A percentile compares a stretch with the other conserved stretches of the same genome.
Evolutionary conservation across 2,329 filamentous ascomycete species (phyloP).

Genomic region (Myriosclerotinia duriaeana): DNA sequence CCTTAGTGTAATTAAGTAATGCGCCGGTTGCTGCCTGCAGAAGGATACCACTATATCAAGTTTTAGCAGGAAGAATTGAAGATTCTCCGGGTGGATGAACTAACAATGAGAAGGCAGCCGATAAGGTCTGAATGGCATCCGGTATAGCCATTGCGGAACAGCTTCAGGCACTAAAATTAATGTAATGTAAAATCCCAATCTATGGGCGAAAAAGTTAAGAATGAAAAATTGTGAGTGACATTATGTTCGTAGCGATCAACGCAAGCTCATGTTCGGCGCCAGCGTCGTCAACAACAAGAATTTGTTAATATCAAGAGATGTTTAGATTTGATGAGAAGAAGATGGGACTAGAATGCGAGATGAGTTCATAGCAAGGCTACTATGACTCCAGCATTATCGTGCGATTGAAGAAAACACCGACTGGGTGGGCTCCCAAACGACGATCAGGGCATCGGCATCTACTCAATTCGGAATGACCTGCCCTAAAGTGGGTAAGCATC

Average conservation of each 20-base stretch:
- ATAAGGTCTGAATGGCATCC: slow-evolving; percentile 38
- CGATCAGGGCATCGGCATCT: slow-evolving; percentile 25
- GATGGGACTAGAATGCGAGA: slow-evolving; percentile 8
- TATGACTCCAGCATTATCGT: slow-evolving; percentile 18
- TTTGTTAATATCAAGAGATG: slow-evolving; percentile 27
- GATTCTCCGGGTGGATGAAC: slow-evolving; percentile 22
- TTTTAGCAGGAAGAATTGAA: slow-evolving; percentile 27
- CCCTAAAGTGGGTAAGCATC: not conserved
- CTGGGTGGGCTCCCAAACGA: slow-evolving; percentile 23
- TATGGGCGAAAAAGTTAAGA: slow-evolving; percentile 37
- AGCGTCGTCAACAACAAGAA: slow-evolving; percentile 31
- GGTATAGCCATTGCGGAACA: slow-evolving; percentile 37
- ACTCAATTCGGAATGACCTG: slow-evolving; percentile 21
- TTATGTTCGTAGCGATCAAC: slow-evolving; percentile 32
- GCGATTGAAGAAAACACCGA: not conserved
- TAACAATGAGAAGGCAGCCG: slow-evolving; percentile 42
- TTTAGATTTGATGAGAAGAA: slow-evolving; percentile 15
- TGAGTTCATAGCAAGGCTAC: not conserved
- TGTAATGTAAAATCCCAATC: slow-evolving; percentile 37
- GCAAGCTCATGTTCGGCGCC: slow-evolving; percentile 31
- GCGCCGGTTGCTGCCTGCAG: slow-evolving; percentile 39
- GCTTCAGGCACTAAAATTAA: slow-evolving; percentile 31
- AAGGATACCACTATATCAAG: slow-evolving; percentile 38
- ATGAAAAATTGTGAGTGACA: slow-evolving; percentile 33
- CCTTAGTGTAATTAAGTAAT: slow-evolving; percentile 37